Evolutionary conservation across 495 filamentous ascomycete genomes (phyloP), one percentile per base, ranked within the genome.

Genomic region (Penicillium roqueforti): DNA sequence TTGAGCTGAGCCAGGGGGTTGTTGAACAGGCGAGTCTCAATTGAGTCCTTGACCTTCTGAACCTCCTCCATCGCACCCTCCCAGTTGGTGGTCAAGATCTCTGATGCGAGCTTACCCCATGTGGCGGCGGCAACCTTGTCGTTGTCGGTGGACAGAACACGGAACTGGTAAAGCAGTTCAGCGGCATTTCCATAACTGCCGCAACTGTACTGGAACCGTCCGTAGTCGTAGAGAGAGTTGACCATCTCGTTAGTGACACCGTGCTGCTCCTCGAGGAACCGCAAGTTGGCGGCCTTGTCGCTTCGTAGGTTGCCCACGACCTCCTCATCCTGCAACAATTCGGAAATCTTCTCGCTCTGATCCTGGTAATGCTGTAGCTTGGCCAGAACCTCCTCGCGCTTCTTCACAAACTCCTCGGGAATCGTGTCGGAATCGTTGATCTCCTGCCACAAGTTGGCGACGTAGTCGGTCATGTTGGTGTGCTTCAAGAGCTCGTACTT

Each of bases 381-480:
- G 68, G 85, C 78, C 60, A 96, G 78, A 56, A 97, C 91, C 70
- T 91, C 87, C 68, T 97, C 88, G 58, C 88, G 82, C 83, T 88
- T 92, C 67, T 87, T 86, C 53, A 82, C 77, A 67, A 91, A 96
- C 70, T 97, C 91, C 49, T 86, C 80, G 20, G 93, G 91, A 46
- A 87, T 76, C 41, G 89, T 78, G 38, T 88, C 81, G 51, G 88
- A 82, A 59, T 87, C 78, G 72, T 96, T 82, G 58, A 98, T 82
- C 68, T 96, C 85, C 66, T 85, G 81, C 77, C 95, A 88, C 62
- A 98, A 76, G 57, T 85, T 85, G 58, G 90, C 89, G 37, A 97
- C 89, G 69, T 95, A 98, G 72, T 97, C 93, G 61, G 84, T 90
- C 93, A 98, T 98, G 78, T 97, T 95, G 52, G 93, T 96, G 69